Percentiles rank a stretch among this genome's conserved stretches.
Evolutionary conservation across 2,329 filamentous ascomycete genomes (phyloP).

Genomic region (Metarhizium brunneum): DNA sequence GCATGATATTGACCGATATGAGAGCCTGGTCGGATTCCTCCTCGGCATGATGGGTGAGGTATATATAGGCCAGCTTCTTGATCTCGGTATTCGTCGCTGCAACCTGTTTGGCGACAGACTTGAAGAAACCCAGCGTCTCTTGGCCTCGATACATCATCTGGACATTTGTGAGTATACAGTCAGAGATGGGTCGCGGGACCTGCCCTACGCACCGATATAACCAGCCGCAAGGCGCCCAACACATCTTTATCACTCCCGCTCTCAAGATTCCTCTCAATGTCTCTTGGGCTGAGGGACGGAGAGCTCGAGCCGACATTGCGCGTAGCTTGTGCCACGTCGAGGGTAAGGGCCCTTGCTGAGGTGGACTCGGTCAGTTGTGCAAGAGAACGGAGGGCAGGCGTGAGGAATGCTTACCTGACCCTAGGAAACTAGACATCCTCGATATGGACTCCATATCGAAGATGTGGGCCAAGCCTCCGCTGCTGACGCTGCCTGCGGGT

Average conservation of each 20-base stretch:
- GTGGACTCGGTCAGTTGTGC: slow-evolving; percentile 10
- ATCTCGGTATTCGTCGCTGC: slow-evolving; percentile 89
- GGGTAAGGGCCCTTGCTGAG: slow-evolving; percentile 86
- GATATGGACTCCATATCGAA: slow-evolving; percentile 85
- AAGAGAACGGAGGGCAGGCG: background rate
- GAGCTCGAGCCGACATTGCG: slow-evolving; percentile 53
- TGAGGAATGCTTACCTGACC: slow-evolving; percentile 62
- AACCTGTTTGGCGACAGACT: slow-evolving; percentile 96
- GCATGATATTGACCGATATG: slow-evolving; percentile 96
- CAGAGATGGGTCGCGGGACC: background rate
- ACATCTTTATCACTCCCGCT: slow-evolving; percentile 90
- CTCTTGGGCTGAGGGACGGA: slow-evolving; percentile 62
- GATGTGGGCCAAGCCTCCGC: background rate
- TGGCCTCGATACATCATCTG: slow-evolving; percentile 94
- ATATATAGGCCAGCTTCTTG: slow-evolving; percentile 98
- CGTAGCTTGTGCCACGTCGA: slow-evolving; percentile 91
- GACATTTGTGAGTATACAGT: background rate
- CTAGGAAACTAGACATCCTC: slow-evolving; percentile 84
- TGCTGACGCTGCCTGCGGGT: background rate
- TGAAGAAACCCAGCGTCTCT: slow-evolving; percentile 86
- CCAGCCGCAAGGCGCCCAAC: slow-evolving; percentile 79
- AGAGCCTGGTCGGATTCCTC: slow-evolving; percentile 91
- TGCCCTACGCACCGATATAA: slow-evolving; percentile 63
- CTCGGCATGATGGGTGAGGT: slow-evolving; percentile 93
- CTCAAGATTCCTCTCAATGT: slow-evolving; percentile 91